Evolutionary conservation across 139 green algal genomes (phyloP).

Genomic region (Ettlia oleoabundans): DNA sequence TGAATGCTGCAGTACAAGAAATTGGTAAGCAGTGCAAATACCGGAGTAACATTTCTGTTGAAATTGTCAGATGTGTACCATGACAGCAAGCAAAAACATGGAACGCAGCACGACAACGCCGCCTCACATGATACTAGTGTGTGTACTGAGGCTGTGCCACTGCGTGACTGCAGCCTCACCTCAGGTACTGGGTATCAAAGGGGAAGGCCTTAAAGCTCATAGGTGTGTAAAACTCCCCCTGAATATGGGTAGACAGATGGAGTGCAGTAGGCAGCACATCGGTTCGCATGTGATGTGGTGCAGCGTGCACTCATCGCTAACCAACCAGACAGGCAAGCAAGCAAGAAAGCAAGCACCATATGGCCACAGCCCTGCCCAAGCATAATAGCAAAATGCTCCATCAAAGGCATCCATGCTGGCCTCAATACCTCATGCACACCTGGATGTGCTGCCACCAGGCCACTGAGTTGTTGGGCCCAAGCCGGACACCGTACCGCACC

Average conservation of each 20-base stretch:
- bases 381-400: background rate
- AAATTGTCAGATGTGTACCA: no score
- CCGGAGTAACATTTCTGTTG: no score
- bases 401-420: background rate
- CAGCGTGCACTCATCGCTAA: background rate
- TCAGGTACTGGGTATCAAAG: slow-evolving; percentile 40
- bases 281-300: background rate
- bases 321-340: background rate
- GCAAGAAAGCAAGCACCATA: background rate
- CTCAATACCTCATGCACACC: background rate
- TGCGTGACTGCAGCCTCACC: no score
- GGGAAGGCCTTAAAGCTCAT: slow-evolving; percentile 23
- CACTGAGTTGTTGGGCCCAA: slow-evolving; percentile 4
- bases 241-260: background rate
- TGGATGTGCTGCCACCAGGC: slow-evolving; percentile 39
- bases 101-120: no score
- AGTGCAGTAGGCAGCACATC: background rate
- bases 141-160: no score
- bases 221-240: slow-evolving; percentile 25
- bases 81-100: no score
- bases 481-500: slow-evolving; percentile 31
- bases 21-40: no score
- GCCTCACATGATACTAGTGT: no score
- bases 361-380: background rate
- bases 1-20: no score